These are phyloP conservation scores for Fomitopsis pulvina DNA, from an alignment of 768 basidiomycete genomes.

Conservation along the genomic window DNA sequence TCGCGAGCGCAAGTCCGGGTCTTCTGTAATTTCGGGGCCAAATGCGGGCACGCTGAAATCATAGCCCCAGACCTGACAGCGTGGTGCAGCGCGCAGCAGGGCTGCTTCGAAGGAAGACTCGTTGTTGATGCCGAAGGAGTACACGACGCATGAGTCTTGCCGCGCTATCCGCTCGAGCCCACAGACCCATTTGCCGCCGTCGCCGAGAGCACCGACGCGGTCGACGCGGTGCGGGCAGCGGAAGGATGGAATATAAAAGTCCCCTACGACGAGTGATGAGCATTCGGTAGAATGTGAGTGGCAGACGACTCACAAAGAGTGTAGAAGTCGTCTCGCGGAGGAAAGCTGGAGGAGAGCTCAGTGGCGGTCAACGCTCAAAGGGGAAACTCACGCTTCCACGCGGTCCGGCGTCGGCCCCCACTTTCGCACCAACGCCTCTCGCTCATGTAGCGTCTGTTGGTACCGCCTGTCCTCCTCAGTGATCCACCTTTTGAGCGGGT, in stretches of 20 bases:
- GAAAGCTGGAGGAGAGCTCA: slow-evolving; percentile 9
- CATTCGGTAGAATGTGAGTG: background rate
- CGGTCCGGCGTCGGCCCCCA: slow-evolving; percentile 47
- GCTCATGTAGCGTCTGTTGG: slow-evolving; percentile 31
- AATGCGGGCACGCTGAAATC: slow-evolving; percentile 35
- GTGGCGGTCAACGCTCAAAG: slow-evolving; percentile 15
- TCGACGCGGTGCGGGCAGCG: slow-evolving; percentile 40
- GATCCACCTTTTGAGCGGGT: background rate
- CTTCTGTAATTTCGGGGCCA: slow-evolving; percentile 37
- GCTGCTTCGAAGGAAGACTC: slow-evolving; percentile 47
- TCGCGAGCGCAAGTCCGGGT: slow-evolving; percentile 23
- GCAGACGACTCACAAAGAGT: slow-evolving; percentile 10
- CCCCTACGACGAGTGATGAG: slow-evolving; percentile 31
- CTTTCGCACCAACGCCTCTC: slow-evolving; percentile 43
- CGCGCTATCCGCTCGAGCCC: slow-evolving; percentile 36
- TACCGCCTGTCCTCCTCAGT: slow-evolving; percentile 39
- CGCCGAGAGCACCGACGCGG: slow-evolving; percentile 41
- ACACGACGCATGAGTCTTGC: slow-evolving; percentile 38
- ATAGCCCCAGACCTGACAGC: slow-evolving; percentile 34
- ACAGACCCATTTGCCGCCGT: slow-evolving; percentile 50
- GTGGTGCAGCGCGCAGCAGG: slow-evolving; percentile 32
- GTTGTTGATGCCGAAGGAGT: slow-evolving; percentile 41
- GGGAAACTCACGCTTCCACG: slow-evolving; percentile 35
- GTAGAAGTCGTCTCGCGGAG: slow-evolving; percentile 12
- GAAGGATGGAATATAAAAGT: slow-evolving; percentile 43